phyloP scores from a whole-genome alignment of 1,139 yeast species.

The Sugiyamaella castrensis region DNA sequence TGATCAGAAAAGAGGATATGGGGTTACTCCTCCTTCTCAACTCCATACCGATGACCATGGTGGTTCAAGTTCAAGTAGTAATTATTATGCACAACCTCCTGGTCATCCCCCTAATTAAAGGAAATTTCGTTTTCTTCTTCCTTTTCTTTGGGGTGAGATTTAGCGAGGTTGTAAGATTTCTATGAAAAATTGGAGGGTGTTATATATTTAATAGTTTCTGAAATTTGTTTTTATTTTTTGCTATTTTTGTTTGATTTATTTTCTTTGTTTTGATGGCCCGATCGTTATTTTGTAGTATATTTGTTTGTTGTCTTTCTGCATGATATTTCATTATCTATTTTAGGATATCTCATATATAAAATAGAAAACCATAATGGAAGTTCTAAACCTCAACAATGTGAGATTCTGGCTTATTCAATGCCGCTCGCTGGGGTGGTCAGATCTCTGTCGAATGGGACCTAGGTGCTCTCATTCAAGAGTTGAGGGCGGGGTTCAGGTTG shows the following conservation, averaged over 20 bases:
- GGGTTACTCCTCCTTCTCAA: conserved; percentile 3
- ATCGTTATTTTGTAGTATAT: not conserved
- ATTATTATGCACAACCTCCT: conserved; percentile 13
- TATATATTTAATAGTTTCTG: not conserved
- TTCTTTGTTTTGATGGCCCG: not conserved
- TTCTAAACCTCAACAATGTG: not conserved
- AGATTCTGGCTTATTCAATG: too few relatives aligned
- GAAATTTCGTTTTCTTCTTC: not conserved
- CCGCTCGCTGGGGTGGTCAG: too few relatives aligned
- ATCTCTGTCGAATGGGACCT: too few relatives aligned
- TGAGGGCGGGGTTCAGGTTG: too few relatives aligned
- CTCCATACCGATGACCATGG: conserved; percentile 11
- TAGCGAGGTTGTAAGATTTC: not conserved
- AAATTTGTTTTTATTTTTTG: not conserved
- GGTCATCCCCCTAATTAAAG: conserved; percentile 12
- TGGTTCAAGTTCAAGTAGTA: conserved; percentile 13
- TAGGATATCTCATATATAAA: not conserved
- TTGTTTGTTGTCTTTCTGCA: not conserved
- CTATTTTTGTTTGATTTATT: too few relatives aligned
- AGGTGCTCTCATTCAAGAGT: too few relatives aligned
- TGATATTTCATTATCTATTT: not conserved
- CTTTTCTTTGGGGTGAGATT: not conserved
- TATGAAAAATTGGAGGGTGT: not conserved
- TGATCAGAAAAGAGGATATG: conserved; percentile 9
- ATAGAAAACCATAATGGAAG: too few relatives aligned